phyloP scores from a whole-genome alignment of 495 filamentous ascomycete genomes.

The Lasiosphaeria miniovina region DNA sequence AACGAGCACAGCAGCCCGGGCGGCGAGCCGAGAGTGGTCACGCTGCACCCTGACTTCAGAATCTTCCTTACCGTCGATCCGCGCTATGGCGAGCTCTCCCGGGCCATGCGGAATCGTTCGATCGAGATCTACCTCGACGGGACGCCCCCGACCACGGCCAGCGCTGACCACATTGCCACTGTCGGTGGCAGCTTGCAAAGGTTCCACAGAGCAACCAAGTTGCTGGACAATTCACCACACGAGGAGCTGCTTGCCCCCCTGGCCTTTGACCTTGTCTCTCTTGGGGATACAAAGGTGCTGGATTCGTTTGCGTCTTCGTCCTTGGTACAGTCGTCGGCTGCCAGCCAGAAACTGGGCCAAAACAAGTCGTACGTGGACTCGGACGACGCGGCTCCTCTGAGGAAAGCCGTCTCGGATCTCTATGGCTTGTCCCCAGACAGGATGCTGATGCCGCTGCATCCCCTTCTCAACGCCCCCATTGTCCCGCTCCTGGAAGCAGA shows the following conservation, averaged over 20 bases:
- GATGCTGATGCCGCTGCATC: constrained; percentile 57
- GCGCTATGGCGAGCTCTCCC: constrained; percentile 86
- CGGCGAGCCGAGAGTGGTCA: constrained; percentile 76
- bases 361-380: constrained; percentile 26
- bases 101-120: constrained; percentile 94
- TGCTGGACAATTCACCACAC: constrained; percentile 14
- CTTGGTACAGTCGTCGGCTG: constrained; percentile 19
- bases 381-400: constrained; percentile 25
- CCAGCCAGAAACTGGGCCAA: constrained; percentile 14
- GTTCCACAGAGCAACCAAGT: constrained; percentile 27
- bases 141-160: constrained; percentile 17
- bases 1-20: constrained; percentile 85
- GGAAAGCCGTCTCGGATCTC: constrained; percentile 23
- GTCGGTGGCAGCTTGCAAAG: constrained; percentile 43
- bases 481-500: constrained; percentile 37
- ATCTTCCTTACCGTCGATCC: constrained; percentile 95
- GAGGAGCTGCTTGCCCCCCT: constrained; percentile 19
- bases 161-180: constrained; percentile 32
- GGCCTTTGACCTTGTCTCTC: constrained; percentile 37
- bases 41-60: constrained; percentile 82
- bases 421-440: constrained; percentile 23
- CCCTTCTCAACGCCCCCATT: constrained; percentile 60
- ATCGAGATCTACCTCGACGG: constrained; percentile 78
- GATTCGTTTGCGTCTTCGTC: constrained; percentile 25
- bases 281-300: constrained; percentile 33